A percentile compares a stretch with the other conserved stretches of the same genome.
Evolutionary conservation across 179 eudicot genomes (phyloP).

Genomic region (Pouteria campechiana): DNA sequence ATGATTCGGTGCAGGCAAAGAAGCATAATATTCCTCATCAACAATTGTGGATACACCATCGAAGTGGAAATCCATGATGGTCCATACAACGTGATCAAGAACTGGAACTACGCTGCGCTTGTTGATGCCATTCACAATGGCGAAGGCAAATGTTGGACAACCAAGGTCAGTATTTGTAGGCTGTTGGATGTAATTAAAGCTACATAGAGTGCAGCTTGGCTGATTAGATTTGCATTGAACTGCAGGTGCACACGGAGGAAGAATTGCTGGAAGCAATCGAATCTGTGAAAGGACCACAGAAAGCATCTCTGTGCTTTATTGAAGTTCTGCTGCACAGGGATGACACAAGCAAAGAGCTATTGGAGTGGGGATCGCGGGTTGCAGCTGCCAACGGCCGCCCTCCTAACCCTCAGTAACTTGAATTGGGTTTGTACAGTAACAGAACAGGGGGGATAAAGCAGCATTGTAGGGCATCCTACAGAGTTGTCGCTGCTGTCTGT

Average conservation of each 20-base stretch:
- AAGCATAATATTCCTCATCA: slow-evolving; percentile 72
- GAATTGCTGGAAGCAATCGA: slow-evolving; percentile 47
- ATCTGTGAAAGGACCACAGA: slow-evolving; percentile 25
- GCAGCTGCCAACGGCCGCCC: slow-evolving; percentile 62
- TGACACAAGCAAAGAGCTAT: slow-evolving; percentile 67
- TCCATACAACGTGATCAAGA: slow-evolving; percentile 80
- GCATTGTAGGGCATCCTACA: too few relatives aligned
- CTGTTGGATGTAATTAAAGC: too few relatives aligned
- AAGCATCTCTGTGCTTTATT: slow-evolving; percentile 59
- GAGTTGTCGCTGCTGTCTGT: too few relatives aligned
- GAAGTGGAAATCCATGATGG: slow-evolving; percentile 93
- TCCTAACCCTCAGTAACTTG: slow-evolving; percentile 71
- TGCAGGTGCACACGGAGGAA: slow-evolving; percentile 59
- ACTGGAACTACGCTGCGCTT: slow-evolving; percentile 71
- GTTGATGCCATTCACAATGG: slow-evolving; percentile 65
- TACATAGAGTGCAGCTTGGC: background rate
- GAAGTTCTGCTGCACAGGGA: slow-evolving; percentile 71
- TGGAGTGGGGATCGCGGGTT: slow-evolving; percentile 89
- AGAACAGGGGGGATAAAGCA: too few relatives aligned
- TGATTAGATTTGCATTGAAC: background rate
- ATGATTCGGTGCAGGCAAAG: slow-evolving; percentile 72
- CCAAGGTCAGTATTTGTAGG: slow-evolving; percentile 41
- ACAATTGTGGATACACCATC: slow-evolving; percentile 80
- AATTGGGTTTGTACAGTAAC: too few relatives aligned
- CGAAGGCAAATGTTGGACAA: slow-evolving; percentile 77